Conservation (phyloP, 1,284 basidiomycete species). For the Fistulina hepatica region DNA sequence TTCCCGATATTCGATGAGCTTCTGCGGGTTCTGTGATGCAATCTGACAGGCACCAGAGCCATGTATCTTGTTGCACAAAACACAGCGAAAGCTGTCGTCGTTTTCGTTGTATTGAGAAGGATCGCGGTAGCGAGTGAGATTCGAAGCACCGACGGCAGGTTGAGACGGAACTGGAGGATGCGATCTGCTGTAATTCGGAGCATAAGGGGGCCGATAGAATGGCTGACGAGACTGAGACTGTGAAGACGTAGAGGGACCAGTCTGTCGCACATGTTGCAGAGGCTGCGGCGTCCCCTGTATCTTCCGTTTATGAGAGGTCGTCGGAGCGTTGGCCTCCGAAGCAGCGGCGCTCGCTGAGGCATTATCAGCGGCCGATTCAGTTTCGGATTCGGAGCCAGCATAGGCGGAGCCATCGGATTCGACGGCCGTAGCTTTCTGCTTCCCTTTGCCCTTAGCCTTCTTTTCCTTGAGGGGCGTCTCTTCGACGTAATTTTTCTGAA, state of each 20-base stretch:
- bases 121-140: too few relatives aligned
- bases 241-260: too few relatives aligned
- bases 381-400: constrained; percentile 17
- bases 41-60: constrained; percentile 44
- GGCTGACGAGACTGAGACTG: too few relatives aligned
- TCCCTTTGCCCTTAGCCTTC: constrained; percentile 16
- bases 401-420: constrained; percentile 8
- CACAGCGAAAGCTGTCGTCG: constrained; percentile 29
- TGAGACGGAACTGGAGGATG: too few relatives aligned
- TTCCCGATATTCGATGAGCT: constrained; percentile 56
- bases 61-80: constrained; percentile 52
- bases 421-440: not conserved
- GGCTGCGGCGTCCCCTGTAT: not conserved
- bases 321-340: constrained; percentile 7
- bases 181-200: too few relatives aligned
- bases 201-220: too few relatives aligned
- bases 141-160: too few relatives aligned
- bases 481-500: constrained; percentile 19
- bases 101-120: constrained; percentile 14
- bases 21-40: constrained; percentile 49
- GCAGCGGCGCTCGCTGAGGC: not conserved
- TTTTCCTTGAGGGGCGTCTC: constrained; percentile 19
- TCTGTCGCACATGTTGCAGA: not conserved
- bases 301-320: constrained; percentile 11
- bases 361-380: not conserved